Conservation (phyloP, 129 eudicot species). For the carrot (Daucus carota) region DNA sequence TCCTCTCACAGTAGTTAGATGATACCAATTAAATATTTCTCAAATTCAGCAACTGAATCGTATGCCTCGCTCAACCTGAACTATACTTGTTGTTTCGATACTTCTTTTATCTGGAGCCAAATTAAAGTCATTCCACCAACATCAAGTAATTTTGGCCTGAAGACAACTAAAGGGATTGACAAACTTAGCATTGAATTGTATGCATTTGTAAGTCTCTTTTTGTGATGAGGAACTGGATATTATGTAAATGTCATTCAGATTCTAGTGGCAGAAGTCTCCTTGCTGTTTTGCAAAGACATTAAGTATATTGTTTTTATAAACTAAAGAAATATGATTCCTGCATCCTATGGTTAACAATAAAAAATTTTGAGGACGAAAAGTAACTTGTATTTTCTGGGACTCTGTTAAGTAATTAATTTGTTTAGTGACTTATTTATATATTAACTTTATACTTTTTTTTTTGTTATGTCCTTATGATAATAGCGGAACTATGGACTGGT, state of each 20-base stretch:
- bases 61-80: not conserved
- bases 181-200: too few relatives aligned
- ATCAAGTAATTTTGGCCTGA: too few relatives aligned
- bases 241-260: not conserved
- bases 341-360: too few relatives aligned
- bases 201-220: not conserved
- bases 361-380: not conserved
- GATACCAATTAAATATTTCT: not conserved
- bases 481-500: conserved; percentile 18
- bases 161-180: too few relatives aligned
- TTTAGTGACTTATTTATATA: not conserved
- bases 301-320: not conserved
- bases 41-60: not conserved
- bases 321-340: not conserved
- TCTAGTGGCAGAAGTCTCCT: not conserved
- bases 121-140: too few relatives aligned
- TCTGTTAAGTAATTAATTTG: not conserved
- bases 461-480: not conserved
- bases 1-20: not conserved
- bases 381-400: not conserved
- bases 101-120: not conserved
- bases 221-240: not conserved
- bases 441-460: not conserved
- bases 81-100: not conserved
- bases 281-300: not conserved